Percentiles rank a stretch among this genome's conserved stretches.
phyloP scores from a whole-genome alignment of 2,329 filamentous ascomycete genomes.

The Acarospora socialis region DNA sequence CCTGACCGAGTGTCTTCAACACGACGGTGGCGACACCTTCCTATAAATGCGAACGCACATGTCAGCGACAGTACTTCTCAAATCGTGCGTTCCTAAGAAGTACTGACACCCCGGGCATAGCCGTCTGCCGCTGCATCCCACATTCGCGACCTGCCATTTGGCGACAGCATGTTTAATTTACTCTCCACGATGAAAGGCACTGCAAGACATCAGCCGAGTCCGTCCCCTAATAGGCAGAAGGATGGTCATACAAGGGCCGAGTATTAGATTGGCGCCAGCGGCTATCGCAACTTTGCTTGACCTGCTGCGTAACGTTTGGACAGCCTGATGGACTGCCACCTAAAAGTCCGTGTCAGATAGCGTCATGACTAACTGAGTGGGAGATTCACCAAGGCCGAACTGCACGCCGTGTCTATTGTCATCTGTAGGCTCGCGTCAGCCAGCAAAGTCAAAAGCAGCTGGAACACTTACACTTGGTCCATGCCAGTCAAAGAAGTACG shows the following conservation, averaged over 20 bases:
- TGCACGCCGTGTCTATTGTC: constrained; percentile 9
- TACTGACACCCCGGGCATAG: constrained; percentile 36
- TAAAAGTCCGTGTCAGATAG: too few species aligned
- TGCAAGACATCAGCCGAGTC: too few species aligned
- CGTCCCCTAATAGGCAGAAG: too few species aligned
- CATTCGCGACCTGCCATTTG: constrained; percentile 37
- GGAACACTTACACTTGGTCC: constrained; percentile 16
- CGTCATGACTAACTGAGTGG: too few species aligned
- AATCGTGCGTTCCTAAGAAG: too few species aligned
- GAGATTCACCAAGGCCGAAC: constrained; percentile 8
- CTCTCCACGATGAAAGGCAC: constrained; percentile 22
- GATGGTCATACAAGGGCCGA: constrained; percentile 21
- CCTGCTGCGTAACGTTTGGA: constrained; percentile 19
- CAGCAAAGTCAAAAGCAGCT: constrained; percentile 16
- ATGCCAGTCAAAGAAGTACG: constrained; percentile 17
- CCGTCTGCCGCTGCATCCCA: constrained; percentile 35
- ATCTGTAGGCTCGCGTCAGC: constrained; percentile 1
- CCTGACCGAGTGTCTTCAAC: constrained; percentile 36
- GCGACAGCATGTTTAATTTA: constrained; percentile 32
- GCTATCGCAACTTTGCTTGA: constrained; percentile 19
- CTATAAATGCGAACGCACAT: too few species aligned
- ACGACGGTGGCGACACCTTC: constrained; percentile 39
- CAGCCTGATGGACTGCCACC: constrained; percentile 23
- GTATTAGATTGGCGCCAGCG: constrained; percentile 17
- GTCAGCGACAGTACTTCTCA: too few species aligned